phyloP scores from a whole-genome alignment of 2,329 filamentous ascomycete genomes.

The Colletotrichum liriopes region DNA sequence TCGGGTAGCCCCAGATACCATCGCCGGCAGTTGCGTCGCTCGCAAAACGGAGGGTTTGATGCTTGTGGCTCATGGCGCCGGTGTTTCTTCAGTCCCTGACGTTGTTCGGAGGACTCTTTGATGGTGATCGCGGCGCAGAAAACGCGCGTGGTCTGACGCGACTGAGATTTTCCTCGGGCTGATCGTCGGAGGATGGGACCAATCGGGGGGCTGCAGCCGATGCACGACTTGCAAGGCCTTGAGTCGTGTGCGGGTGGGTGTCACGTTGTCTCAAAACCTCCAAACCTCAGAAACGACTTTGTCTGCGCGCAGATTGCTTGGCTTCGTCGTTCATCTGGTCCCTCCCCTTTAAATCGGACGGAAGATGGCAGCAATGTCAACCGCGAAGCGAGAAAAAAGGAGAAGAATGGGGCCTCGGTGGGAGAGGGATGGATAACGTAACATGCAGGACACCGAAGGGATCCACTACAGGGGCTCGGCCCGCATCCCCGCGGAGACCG shows the following conservation, averaged over 20 bases:
- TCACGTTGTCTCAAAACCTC: background rate
- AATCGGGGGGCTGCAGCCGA: background rate
- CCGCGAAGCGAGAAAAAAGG: slow-evolving; percentile 5
- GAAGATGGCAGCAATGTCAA: slow-evolving; percentile 11
- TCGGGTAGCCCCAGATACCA: slow-evolving; percentile 58
- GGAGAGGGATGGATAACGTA: slow-evolving; percentile 21
- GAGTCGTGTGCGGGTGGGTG: background rate
- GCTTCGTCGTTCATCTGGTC: slow-evolving; percentile 18
- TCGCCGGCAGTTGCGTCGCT: slow-evolving; percentile 53
- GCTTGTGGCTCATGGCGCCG: slow-evolving; percentile 44
- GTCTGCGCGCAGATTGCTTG: background rate
- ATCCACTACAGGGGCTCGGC: background rate
- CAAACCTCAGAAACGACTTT: background rate
- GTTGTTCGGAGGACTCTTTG: background rate
- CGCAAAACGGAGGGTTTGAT: slow-evolving; percentile 56
- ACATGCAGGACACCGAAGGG: background rate
- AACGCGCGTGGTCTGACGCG: slow-evolving; percentile 6
- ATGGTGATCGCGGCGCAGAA: background rate
- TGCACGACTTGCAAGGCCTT: background rate
- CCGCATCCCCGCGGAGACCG: slow-evolving; percentile 13
- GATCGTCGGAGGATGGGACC: slow-evolving; percentile 3
- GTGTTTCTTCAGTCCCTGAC: background rate
- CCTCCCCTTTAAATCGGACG: slow-evolving; percentile 13
- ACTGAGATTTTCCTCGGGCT: slow-evolving; percentile 8
- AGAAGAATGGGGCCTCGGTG: slow-evolving; percentile 9